Percentiles rank a stretch among this genome's conserved stretches.
Evolutionary conservation across 139 green algal genomes (phyloP).

Genomic region (Chlorella sp.): DNA sequence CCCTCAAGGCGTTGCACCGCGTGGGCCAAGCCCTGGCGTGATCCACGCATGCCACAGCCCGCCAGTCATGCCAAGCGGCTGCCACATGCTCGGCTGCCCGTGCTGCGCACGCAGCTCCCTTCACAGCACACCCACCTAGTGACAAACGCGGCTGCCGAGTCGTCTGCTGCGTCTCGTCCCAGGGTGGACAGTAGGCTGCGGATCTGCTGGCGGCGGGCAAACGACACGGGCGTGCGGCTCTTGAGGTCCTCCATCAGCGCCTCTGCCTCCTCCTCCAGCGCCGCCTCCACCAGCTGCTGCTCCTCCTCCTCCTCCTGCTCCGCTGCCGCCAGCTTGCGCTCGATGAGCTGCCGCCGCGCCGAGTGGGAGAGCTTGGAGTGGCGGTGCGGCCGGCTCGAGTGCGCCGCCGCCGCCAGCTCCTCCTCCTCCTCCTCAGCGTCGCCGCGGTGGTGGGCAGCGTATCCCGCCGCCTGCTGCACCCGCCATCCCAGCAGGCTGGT

Average conservation of each 20-base stretch:
- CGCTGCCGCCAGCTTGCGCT: slow-evolving; percentile 2
- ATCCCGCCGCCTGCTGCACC: background rate
- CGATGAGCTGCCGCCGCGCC: background rate
- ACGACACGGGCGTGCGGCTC: too few relatives aligned
- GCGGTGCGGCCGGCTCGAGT: slow-evolving; percentile 1
- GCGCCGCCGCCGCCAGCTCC: background rate
- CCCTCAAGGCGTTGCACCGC: too few relatives aligned
- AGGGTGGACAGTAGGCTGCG: background rate
- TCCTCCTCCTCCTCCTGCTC: background rate
- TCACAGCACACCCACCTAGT: slow-evolving; percentile 13
- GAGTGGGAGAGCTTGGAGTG: slow-evolving; percentile 19
- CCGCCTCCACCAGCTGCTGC: slow-evolving; percentile 1
- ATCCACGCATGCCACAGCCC: too few relatives aligned
- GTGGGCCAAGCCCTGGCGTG: too few relatives aligned
- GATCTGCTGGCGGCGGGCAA: background rate
- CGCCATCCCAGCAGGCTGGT: slow-evolving; percentile 12
- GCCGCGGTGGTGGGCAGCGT: background rate
- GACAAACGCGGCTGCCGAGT: slow-evolving; percentile 23
- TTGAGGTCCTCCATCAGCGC: background rate
- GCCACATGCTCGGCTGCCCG: too few relatives aligned
- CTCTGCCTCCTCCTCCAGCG: background rate
- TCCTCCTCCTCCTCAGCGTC: slow-evolving; percentile 8
- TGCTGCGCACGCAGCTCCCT: too few relatives aligned
- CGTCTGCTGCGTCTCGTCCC: background rate
- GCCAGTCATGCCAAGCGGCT: too few relatives aligned